Conservation (phyloP, 73 alveolate genomes). For the Paramecium biaurelia region DNA sequence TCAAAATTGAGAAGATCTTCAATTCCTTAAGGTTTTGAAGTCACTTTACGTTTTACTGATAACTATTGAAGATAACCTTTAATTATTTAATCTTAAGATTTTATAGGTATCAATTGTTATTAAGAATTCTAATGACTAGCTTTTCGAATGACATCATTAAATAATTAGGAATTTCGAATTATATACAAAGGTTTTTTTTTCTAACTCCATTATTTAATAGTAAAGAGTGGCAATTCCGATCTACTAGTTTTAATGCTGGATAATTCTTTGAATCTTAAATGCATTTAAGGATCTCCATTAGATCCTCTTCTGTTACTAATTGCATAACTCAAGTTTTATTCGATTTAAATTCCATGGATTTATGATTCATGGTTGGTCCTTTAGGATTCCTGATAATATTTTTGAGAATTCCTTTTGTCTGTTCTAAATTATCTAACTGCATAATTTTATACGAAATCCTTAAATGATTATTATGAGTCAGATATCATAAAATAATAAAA, state of each 20-base stretch:
- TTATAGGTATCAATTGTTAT: neutral
- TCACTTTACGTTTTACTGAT: neutral
- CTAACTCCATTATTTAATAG: neutral
- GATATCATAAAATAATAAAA: neutral
- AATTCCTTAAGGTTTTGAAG: slow-evolving; percentile 1
- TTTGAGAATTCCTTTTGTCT: neutral
- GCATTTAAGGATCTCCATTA: neutral
- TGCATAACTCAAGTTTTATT: neutral
- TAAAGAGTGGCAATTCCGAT: neutral
- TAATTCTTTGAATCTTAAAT: neutral
- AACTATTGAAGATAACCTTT: neutral
- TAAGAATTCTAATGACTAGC: neutral
- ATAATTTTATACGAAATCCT: neutral
- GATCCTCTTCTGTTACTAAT: neutral
- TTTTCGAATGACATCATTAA: neutral
- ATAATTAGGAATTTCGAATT: neutral
- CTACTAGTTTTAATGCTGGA: neutral
- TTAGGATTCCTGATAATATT: neutral
- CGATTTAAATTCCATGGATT: neutral
- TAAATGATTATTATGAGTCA: neutral
- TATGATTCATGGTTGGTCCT: neutral
- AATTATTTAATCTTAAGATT: neutral
- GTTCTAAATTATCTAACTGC: neutral
- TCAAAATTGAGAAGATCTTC: slow-evolving; percentile 9
- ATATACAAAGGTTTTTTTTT: neutral